phyloP scores from a whole-genome alignment of 257 asterid genomes.

The Solanum medicagineum region DNA sequence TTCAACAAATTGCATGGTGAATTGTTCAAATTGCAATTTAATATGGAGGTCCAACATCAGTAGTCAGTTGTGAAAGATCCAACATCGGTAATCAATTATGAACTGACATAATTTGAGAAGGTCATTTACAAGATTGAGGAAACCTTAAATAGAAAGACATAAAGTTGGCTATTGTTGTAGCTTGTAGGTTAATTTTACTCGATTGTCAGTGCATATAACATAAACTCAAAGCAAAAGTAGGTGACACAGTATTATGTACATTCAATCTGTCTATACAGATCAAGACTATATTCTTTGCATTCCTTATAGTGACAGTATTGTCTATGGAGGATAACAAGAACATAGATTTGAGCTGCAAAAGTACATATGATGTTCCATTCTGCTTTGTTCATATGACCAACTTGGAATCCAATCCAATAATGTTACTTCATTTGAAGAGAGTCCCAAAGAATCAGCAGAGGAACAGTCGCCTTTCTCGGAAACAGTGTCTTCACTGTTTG shows the following conservation, averaged over 20 bases:
- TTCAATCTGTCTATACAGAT: background rate
- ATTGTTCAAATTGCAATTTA: too few species aligned
- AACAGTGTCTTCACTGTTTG: background rate
- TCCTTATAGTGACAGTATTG: background rate
- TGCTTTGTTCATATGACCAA: background rate
- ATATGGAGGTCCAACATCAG: too few species aligned
- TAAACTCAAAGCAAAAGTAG: background rate
- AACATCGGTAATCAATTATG: too few species aligned
- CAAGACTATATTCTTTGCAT: background rate
- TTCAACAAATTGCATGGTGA: too few species aligned
- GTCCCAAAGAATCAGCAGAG: constrained; percentile 1
- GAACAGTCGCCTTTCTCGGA: background rate
- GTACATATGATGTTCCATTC: background rate
- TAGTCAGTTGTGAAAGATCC: too few species aligned
- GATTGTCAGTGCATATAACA: background rate
- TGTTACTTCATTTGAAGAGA: constrained; percentile 12
- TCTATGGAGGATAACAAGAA: background rate
- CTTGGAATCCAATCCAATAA: constrained; percentile 13
- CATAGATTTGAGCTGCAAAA: background rate
- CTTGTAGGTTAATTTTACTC: background rate
- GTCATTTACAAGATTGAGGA: background rate
- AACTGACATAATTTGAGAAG: too few species aligned
- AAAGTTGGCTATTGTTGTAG: too few species aligned
- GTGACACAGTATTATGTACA: background rate
- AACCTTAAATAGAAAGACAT: too few species aligned